Conservation (phyloP, 306 rosid genomes). For the Fragaria iinumae region DNA sequence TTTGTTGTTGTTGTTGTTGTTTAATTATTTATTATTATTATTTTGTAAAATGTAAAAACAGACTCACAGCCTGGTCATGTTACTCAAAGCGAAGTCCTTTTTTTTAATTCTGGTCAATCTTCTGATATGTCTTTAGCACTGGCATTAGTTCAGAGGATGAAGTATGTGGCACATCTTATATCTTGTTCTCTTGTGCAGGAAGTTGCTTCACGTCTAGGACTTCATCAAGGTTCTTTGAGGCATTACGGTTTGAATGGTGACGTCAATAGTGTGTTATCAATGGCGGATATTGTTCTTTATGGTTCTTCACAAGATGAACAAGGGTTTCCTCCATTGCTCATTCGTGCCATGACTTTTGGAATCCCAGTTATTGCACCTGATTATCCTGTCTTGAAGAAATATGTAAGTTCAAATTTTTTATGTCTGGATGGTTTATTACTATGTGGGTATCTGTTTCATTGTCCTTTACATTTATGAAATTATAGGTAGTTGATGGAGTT, state of each 20-base stretch:
- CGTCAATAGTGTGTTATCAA: conserved; percentile 61
- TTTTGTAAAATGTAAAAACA: not conserved
- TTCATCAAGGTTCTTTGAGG: conserved; percentile 67
- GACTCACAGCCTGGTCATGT: not conserved
- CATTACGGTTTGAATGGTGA: conserved; percentile 80
- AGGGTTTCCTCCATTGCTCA: conserved; percentile 86
- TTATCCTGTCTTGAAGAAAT: conserved; percentile 66
- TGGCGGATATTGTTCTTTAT: conserved; percentile 90
- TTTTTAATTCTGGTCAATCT: conserved; percentile 13
- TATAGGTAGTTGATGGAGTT: conserved; percentile 75
- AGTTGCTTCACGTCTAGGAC: conserved; percentile 84
- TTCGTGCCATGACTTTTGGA: conserved; percentile 84
- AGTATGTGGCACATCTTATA: conserved; percentile 21
- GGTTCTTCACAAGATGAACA: conserved; percentile 92
- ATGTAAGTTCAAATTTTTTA: conserved; percentile 52
- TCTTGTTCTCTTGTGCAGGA: conserved; percentile 54
- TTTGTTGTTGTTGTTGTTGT: not conserved
- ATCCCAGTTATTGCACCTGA: conserved; percentile 85
- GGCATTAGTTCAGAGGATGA: conserved; percentile 17
- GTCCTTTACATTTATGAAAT: conserved; percentile 25
- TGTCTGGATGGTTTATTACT: conserved; percentile 24
- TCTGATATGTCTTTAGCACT: conserved; percentile 15
- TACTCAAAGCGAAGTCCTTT: not conserved
- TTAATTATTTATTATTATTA: not conserved
- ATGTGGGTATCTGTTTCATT: conserved; percentile 7